phyloP scores from a whole-genome alignment of 371 early-diverging fungal species.

The Mortierella sp. region DNA sequence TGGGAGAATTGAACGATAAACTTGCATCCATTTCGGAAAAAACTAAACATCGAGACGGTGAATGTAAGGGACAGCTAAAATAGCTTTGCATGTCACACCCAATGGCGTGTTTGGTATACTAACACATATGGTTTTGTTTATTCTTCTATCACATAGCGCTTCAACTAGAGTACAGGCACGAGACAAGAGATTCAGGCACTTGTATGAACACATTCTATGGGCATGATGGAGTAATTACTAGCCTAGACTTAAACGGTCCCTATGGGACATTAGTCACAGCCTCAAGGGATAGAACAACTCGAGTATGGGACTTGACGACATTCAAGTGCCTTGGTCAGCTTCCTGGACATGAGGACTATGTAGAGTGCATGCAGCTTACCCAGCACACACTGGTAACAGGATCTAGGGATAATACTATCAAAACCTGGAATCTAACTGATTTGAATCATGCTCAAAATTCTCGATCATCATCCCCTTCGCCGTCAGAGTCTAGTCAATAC shows the following conservation, averaged over 20 bases:
- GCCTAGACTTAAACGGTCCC: constrained; percentile 77
- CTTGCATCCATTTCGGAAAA: constrained; percentile 61
- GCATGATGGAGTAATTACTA: constrained; percentile 79
- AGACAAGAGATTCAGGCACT: constrained; percentile 37
- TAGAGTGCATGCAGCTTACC: constrained; percentile 77
- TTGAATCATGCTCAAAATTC: constrained; percentile 59
- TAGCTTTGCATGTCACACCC: neutral
- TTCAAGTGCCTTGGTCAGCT: constrained; percentile 70
- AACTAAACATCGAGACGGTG: constrained; percentile 49
- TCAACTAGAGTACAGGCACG: constrained; percentile 40
- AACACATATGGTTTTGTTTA: neutral
- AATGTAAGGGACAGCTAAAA: constrained; percentile 37
- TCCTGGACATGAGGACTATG: constrained; percentile 70
- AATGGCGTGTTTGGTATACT: neutral
- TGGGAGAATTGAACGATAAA: constrained; percentile 63
- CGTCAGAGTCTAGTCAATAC: constrained; percentile 48
- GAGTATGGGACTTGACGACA: constrained; percentile 80
- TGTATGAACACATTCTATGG: constrained; percentile 71
- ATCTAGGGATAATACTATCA: constrained; percentile 85
- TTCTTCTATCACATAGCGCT: constrained; percentile 18
- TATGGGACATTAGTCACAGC: constrained; percentile 79
- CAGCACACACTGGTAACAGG: constrained; percentile 81
- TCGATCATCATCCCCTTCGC: constrained; percentile 58
- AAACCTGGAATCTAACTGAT: constrained; percentile 86
- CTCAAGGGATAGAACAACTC: constrained; percentile 81